Conservation (phyloP, 805 yeast genomes). For the Schwanniomyces pseudopolymorphus region DNA sequence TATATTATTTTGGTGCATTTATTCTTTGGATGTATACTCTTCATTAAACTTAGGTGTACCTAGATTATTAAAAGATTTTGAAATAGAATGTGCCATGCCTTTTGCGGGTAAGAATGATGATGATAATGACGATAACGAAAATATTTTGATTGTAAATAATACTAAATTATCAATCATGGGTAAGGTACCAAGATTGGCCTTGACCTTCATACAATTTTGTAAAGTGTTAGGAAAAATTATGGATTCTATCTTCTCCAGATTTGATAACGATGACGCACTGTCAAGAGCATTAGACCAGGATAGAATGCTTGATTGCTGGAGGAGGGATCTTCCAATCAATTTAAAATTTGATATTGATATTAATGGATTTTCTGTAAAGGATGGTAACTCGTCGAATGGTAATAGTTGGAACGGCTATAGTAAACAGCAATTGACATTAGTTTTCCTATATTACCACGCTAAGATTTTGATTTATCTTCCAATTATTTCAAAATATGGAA, state of each 20-base stretch:
- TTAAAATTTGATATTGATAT: slow-evolving; percentile 65
- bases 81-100: slow-evolving; percentile 85
- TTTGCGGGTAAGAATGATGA: slow-evolving; percentile 49
- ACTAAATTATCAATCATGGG: slow-evolving; percentile 64
- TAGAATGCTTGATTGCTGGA: slow-evolving; percentile 76
- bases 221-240: slow-evolving; percentile 72
- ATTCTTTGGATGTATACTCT: slow-evolving; percentile 71
- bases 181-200: slow-evolving; percentile 61
- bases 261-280: slow-evolving; percentile 31
- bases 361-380: slow-evolving; percentile 47
- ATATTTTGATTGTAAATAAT: slow-evolving; percentile 59
- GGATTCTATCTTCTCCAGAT: slow-evolving; percentile 68
- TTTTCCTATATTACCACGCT: slow-evolving; percentile 45
- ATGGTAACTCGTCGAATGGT: slow-evolving; percentile 15
- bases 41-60: slow-evolving; percentile 83
- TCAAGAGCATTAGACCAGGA: slow-evolving; percentile 43
- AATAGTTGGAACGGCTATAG: slow-evolving; percentile 26
- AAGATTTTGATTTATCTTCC: slow-evolving; percentile 43
- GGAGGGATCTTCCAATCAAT: slow-evolving; percentile 61
- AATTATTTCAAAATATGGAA: slow-evolving; percentile 40
- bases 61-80: slow-evolving; percentile 72
- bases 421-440: slow-evolving; percentile 52
- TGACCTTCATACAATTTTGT: slow-evolving; percentile 65
- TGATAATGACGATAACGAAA: slow-evolving; percentile 46
- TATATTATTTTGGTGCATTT: slow-evolving; percentile 81